These are phyloP conservation scores for Xylariaceae sp. DNA, from an alignment of 2,329 filamentous ascomycete species.

Conservation along the genomic window DNA sequence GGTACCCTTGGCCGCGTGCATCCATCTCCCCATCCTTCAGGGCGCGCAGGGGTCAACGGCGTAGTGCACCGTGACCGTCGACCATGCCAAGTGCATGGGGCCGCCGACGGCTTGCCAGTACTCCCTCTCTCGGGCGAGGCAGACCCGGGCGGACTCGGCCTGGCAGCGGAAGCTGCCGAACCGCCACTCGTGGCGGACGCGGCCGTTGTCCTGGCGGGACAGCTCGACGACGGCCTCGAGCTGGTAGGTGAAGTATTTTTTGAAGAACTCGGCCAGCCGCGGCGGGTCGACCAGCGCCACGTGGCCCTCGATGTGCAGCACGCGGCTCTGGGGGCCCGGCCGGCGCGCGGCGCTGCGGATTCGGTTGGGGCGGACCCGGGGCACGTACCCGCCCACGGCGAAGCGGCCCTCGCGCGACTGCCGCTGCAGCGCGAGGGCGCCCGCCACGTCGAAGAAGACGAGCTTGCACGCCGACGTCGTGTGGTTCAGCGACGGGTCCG, in stretches of 20 bases:
- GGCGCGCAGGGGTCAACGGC: constrained; percentile 13
- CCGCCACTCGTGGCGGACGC: constrained; percentile 37
- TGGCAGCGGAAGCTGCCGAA: constrained; percentile 51
- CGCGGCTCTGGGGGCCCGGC: constrained; percentile 31
- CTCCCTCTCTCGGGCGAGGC: constrained; percentile 6
- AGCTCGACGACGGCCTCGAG: constrained; percentile 34
- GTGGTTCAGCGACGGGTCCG: constrained; percentile 23
- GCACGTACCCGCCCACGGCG: constrained; percentile 28
- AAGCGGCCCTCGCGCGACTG: constrained; percentile 35
- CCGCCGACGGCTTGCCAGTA: not conserved
- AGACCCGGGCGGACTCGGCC: constrained; percentile 34
- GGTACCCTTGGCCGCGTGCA: too few relatives aligned
- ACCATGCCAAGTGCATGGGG: constrained; percentile 1
- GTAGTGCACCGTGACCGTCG: constrained; percentile 9
- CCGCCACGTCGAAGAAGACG: constrained; percentile 40
- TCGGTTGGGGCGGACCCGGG: constrained; percentile 39
- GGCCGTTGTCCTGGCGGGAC: constrained; percentile 3
- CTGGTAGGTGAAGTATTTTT: constrained; percentile 36
- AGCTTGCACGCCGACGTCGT: constrained; percentile 28
- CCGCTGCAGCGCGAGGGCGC: constrained; percentile 40
- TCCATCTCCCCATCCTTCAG: too few relatives aligned
- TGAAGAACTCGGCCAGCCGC: constrained; percentile 34
- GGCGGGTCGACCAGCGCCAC: constrained; percentile 34
- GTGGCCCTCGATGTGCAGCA: constrained; percentile 43
- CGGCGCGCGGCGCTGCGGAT: constrained; percentile 32